Evolutionary conservation across 2,329 filamentous ascomycete genomes (phyloP).

Genomic region (Parascedosporium putredinis): DNA sequence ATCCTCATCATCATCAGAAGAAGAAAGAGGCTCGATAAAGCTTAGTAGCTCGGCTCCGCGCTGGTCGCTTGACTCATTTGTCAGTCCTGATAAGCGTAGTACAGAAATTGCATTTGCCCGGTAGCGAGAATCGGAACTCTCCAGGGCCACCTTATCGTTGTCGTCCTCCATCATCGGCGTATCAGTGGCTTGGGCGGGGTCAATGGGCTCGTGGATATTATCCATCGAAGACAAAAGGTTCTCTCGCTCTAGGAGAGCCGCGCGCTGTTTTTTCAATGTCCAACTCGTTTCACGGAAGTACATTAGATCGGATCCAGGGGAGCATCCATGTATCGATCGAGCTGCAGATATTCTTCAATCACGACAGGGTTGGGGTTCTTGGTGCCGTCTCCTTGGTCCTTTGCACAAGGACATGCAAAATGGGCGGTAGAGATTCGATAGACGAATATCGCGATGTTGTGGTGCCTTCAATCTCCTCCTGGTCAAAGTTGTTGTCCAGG

Average conservation of each 20-base stretch:
- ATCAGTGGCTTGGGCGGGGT: not conserved
- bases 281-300: constrained; percentile 59
- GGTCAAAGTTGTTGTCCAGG: constrained; percentile 76
- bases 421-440: constrained; percentile 59
- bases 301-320: constrained; percentile 50
- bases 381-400: constrained; percentile 59
- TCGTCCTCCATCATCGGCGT: not conserved
- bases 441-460: constrained; percentile 38
- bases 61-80: not conserved
- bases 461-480: constrained; percentile 60
- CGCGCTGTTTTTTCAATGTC: constrained; percentile 32
- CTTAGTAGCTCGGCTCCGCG: not conserved
- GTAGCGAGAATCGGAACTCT: not conserved
- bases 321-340: constrained; percentile 79
- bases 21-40: not conserved
- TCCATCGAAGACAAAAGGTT: not conserved
- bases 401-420: constrained; percentile 84
- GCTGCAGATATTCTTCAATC: constrained; percentile 70
- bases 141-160: not conserved
- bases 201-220: not conserved
- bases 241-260: constrained; percentile 2
- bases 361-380: constrained; percentile 72
- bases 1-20: not conserved
- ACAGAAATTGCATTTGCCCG: not conserved
- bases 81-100: not conserved